phyloP scores from a whole-genome alignment of 805 yeast genomes.

The Yarrowia sp. region DNA sequence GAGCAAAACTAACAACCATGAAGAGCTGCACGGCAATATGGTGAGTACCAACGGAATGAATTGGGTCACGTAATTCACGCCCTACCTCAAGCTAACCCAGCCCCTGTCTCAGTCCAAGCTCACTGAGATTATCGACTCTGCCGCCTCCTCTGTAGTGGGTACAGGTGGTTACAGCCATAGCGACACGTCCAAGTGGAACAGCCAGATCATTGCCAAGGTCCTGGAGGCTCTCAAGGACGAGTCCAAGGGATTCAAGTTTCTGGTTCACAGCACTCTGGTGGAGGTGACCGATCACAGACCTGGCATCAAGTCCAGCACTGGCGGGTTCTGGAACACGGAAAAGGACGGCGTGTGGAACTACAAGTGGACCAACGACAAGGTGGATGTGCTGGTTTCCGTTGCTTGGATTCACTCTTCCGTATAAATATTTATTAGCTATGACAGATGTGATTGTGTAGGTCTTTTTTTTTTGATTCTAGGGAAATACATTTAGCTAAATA shows the following conservation, averaged over 20 bases:
- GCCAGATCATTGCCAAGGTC: slow-evolving; percentile 25
- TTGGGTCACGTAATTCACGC: background rate
- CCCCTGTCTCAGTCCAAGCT: background rate
- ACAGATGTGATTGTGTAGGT: background rate
- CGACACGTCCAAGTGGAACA: slow-evolving; percentile 27
- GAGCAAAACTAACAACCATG: slow-evolving; percentile 20
- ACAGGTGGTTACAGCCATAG: slow-evolving; percentile 26
- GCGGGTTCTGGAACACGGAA: slow-evolving; percentile 32
- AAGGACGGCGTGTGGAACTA: slow-evolving; percentile 34
- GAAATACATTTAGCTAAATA: too few species aligned
- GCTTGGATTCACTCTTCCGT: slow-evolving; percentile 30
- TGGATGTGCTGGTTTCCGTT: slow-evolving; percentile 31
- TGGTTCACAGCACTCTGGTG: slow-evolving; percentile 29
- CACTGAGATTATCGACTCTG: background rate
- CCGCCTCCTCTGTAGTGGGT: background rate
- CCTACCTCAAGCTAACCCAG: background rate
- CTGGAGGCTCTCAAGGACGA: slow-evolving; percentile 23
- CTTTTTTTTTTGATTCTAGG: too few species aligned
- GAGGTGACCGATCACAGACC: slow-evolving; percentile 29
- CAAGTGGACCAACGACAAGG: slow-evolving; percentile 28
- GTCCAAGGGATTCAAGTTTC: slow-evolving; percentile 30
- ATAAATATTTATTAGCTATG: background rate
- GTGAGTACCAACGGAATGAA: background rate
- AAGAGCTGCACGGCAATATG: slow-evolving; percentile 9
- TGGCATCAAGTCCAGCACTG: slow-evolving; percentile 30